A percentile compares a stretch with the other conserved stretches of the same genome.
Evolutionary conservation across 2,329 filamentous ascomycete genomes (phyloP).

Genomic region (Epichloe coenophiala): DNA sequence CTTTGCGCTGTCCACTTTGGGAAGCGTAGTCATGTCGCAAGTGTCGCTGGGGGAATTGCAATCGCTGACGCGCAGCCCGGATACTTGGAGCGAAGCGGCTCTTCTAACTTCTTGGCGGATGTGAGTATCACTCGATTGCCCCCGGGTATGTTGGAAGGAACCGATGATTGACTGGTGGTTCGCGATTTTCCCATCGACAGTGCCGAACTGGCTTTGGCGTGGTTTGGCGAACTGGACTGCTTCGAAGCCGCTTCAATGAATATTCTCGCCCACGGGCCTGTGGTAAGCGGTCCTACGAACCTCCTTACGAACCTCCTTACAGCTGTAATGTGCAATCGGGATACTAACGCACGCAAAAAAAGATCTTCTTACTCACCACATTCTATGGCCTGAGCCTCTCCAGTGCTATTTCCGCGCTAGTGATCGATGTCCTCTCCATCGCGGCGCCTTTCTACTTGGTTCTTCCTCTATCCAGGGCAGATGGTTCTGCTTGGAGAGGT

Average conservation of each 20-base stretch:
- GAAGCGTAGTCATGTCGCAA: constrained; percentile 49
- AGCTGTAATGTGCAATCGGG: not conserved
- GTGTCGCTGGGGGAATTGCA: constrained; percentile 54
- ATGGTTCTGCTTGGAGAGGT: constrained; percentile 39
- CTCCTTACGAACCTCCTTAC: not conserved
- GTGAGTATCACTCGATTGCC: constrained; percentile 25
- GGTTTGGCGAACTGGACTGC: constrained; percentile 63
- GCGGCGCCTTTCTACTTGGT: constrained; percentile 64
- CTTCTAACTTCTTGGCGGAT: constrained; percentile 39
- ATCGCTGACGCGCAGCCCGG: constrained; percentile 48
- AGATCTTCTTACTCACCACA: constrained; percentile 60
- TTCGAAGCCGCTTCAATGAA: constrained; percentile 53
- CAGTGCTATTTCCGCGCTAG: constrained; percentile 47
- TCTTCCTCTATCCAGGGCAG: constrained; percentile 51
- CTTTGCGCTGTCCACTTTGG: constrained; percentile 47
- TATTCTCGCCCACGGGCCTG: constrained; percentile 61
- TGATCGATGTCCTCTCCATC: constrained; percentile 55
- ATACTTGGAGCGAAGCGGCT: constrained; percentile 47
- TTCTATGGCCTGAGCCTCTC: constrained; percentile 60
- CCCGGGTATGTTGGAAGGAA: not conserved
- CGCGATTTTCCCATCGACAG: constrained; percentile 23
- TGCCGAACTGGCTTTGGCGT: constrained; percentile 56
- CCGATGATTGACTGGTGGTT: constrained; percentile 2
- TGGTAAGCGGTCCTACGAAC: constrained; percentile 24
- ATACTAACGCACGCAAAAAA: not conserved